Percentiles rank a stretch among this genome's conserved stretches.
These are phyloP conservation scores for Penicillium taxi DNA, from an alignment of 495 filamentous ascomycete genomes.

Conservation along the genomic window DNA sequence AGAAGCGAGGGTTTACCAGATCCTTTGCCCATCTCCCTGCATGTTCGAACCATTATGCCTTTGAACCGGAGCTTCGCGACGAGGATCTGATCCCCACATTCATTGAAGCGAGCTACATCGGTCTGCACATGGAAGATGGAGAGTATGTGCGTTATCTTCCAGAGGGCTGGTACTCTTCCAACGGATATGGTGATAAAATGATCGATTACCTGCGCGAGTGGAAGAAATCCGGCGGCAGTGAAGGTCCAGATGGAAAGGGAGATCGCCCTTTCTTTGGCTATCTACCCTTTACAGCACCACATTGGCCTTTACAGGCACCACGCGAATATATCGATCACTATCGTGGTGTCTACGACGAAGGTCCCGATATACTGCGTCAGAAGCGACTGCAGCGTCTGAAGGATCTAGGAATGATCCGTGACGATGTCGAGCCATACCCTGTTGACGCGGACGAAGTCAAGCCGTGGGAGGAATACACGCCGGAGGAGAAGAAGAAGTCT, in stretches of 20 bases:
- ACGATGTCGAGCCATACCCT: constrained; percentile 45
- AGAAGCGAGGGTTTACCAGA: constrained; percentile 37
- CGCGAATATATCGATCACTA: constrained; percentile 46
- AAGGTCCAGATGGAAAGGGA: constrained; percentile 23
- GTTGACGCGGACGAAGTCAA: constrained; percentile 48
- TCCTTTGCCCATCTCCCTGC: constrained; percentile 48
- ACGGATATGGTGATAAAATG: constrained; percentile 48
- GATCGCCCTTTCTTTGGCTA: constrained; percentile 54
- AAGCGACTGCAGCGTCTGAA: constrained; percentile 45
- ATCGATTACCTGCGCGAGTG: constrained; percentile 46
- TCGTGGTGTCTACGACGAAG: constrained; percentile 49
- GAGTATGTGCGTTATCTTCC: constrained; percentile 47
- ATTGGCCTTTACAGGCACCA: constrained; percentile 55
- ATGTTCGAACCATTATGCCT: constrained; percentile 55
- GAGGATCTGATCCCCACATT: constrained; percentile 41
- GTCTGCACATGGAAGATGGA: constrained; percentile 52
- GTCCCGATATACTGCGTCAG: constrained; percentile 45
- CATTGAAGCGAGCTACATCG: constrained; percentile 46
- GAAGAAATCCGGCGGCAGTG: constrained; percentile 31
- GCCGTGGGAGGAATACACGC: constrained; percentile 44
- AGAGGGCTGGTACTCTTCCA: constrained; percentile 49
- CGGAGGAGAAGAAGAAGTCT: constrained; percentile 45
- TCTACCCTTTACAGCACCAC: constrained; percentile 51
- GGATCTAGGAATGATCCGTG: constrained; percentile 42
- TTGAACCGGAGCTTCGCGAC: constrained; percentile 45